Conservation (phyloP, 371 early-diverging fungal genomes). For the Cokeromyces recurvatus region DNA sequence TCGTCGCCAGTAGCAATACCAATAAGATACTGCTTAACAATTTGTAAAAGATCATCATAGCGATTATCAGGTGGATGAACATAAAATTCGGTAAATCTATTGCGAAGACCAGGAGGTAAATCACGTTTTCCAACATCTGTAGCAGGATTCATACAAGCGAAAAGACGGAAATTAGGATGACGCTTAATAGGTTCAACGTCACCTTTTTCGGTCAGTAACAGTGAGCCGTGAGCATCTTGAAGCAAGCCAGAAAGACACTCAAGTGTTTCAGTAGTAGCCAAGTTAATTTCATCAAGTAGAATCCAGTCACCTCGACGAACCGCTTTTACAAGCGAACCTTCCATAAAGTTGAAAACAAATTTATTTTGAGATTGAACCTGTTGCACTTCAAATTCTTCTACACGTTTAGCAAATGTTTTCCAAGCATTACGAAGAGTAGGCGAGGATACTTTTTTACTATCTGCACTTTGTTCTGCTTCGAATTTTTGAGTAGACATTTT, state of each 20-base stretch:
- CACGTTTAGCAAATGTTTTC: constrained; percentile 55
- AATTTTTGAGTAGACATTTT: constrained; percentile 74
- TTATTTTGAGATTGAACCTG: constrained; percentile 71
- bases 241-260: constrained; percentile 89
- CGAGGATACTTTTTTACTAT: constrained; percentile 29
- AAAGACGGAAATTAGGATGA: constrained; percentile 95
- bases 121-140: constrained; percentile 98
- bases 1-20: constrained; percentile 60
- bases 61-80: constrained; percentile 88
- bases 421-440: constrained; percentile 54
- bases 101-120: constrained; percentile 88
- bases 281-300: constrained; percentile 98
- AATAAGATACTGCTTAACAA: constrained; percentile 76
- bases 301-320: constrained; percentile 95
- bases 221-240: constrained; percentile 76
- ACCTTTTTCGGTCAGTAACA: constrained; percentile 89
- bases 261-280: constrained; percentile 94
- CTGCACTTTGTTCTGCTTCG: constrained; percentile 31
- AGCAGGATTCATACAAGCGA: constrained; percentile 99
- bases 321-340: constrained; percentile 92
- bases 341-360: constrained; percentile 91
- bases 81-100: constrained; percentile 93
- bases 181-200: constrained; percentile 83
- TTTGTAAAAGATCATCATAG: constrained; percentile 76
- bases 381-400: constrained; percentile 67